Evolutionary conservation across 1,139 yeast species (phyloP), one percentile per base, ranked within the genome.

Genomic region (Hanseniaspora sp.): DNA sequence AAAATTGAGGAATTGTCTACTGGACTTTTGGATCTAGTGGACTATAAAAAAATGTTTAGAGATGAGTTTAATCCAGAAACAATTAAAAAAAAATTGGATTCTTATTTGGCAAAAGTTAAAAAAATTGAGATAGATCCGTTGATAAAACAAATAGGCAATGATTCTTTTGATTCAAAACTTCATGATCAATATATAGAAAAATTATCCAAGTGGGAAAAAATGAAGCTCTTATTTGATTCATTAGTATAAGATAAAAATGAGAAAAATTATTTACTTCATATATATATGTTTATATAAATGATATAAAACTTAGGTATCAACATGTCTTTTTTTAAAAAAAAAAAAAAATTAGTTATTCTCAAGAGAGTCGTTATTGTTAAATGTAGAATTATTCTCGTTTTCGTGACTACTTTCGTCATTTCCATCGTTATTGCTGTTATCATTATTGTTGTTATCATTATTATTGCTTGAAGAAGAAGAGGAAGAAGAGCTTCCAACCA

Each of bases 201-300:
- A 17, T 11, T 17, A 5, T 43, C 48, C 4, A 49, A 49, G 33
- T 43, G 45, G 18, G 44, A 49, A n/a, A 49, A 44, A 31, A 34
- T 49, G 12, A 30, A 23, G 8, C 11, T 30, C 6, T 13, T 49
- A 13, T 44, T 49, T 23, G 45, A 48, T 5, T 48, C 53, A 2
- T 29, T 48, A 28, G 12, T 8, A n/a, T 28, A 28, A 9, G 34
- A 9, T 33, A 9, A 33, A 33, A 33, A 9, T 2, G 13, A 33
- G 2, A n/a, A n/a, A n/a, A 9, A 33, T 9, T 33, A 8, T 9
- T 33, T 3, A 33, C 5, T 9, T 33, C 9, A 9, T 9, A 9
- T 33, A 33, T 33, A 23, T 23, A 23, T 23, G 2, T 23, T 23
- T 23, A 23, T 23, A 23, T 23, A 23, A 23, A 23, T 23, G 23